phyloP scores from a whole-genome alignment of 768 basidiomycete genomes.

The Rhizopogon rudus region DNA sequence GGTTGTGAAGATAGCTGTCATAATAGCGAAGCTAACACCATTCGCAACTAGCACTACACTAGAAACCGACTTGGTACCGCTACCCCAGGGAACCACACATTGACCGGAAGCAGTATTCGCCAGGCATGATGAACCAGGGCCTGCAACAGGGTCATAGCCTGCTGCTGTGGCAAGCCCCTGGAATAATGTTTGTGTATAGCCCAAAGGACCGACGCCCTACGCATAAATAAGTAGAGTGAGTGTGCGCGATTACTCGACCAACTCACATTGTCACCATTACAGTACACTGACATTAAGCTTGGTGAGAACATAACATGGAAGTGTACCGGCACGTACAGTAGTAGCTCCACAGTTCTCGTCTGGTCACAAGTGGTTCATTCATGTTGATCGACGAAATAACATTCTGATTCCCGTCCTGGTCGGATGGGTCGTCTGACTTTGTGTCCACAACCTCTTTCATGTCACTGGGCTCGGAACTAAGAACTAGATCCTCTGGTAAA shows the following conservation, averaged over 20 bases:
- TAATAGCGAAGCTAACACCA: constrained; percentile 71
- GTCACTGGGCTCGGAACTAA: neutral
- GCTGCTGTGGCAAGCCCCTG: constrained; percentile 67
- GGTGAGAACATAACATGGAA: neutral
- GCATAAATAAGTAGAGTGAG: neutral
- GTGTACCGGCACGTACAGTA: constrained; percentile 45
- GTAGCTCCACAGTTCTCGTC: constrained; percentile 76
- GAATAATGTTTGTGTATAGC: constrained; percentile 70
- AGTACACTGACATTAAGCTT: constrained; percentile 50
- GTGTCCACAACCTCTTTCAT: constrained; percentile 8
- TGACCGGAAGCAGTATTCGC: constrained; percentile 55
- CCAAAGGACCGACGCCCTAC: constrained; percentile 64
- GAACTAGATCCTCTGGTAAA: constrained; percentile 1
- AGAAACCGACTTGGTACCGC: constrained; percentile 67
- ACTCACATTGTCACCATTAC: constrained; percentile 75
- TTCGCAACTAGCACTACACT: constrained; percentile 77
- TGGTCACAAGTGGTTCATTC: constrained; percentile 66
- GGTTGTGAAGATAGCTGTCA: constrained; percentile 83
- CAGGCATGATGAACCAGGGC: constrained; percentile 66
- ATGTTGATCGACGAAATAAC: constrained; percentile 37
- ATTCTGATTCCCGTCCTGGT: constrained; percentile 8
- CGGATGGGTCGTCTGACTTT: constrained; percentile 2
- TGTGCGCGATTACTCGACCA: neutral
- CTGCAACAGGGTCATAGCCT: constrained; percentile 68
- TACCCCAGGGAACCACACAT: constrained; percentile 76